Conservation (phyloP, 164 flowering plant genomes). For the Macadamia integrifolia region DNA sequence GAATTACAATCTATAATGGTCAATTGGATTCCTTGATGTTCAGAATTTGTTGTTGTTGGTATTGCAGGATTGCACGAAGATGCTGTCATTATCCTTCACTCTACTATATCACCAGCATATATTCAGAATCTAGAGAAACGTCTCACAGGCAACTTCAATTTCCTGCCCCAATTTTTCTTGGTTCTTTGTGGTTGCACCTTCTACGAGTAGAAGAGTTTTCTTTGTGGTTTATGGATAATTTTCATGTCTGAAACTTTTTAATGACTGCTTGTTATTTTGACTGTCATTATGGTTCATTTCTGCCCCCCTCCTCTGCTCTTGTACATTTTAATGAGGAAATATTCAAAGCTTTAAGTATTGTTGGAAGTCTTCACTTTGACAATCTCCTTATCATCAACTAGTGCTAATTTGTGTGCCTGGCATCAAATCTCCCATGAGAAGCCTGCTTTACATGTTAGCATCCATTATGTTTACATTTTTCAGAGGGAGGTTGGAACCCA, state of each 20-base stretch:
- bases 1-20: too few relatives aligned
- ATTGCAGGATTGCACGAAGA: conserved; percentile 51
- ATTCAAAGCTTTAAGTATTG: too few relatives aligned
- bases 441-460: too few relatives aligned
- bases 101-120: conserved; percentile 37
- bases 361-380: too few relatives aligned
- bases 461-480: too few relatives aligned
- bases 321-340: too few relatives aligned
- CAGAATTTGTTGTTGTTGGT: background rate
- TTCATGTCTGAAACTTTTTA: background rate
- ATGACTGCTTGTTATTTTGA: background rate
- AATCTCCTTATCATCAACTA: too few relatives aligned
- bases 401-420: too few relatives aligned
- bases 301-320: too few relatives aligned
- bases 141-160: conserved; percentile 44
- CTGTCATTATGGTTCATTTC: too few relatives aligned
- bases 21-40: background rate
- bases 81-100: conserved; percentile 50
- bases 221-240: background rate
- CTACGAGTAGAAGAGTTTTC: background rate
- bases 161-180: conserved; percentile 10
- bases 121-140: conserved; percentile 53
- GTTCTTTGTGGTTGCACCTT: background rate
- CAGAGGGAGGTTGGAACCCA: too few relatives aligned
- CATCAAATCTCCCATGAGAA: background rate